Evolutionary conservation across 1,139 yeast genomes (phyloP), one percentile per base, ranked within the genome.

Genomic region (Lizanozyma gosingica): DNA sequence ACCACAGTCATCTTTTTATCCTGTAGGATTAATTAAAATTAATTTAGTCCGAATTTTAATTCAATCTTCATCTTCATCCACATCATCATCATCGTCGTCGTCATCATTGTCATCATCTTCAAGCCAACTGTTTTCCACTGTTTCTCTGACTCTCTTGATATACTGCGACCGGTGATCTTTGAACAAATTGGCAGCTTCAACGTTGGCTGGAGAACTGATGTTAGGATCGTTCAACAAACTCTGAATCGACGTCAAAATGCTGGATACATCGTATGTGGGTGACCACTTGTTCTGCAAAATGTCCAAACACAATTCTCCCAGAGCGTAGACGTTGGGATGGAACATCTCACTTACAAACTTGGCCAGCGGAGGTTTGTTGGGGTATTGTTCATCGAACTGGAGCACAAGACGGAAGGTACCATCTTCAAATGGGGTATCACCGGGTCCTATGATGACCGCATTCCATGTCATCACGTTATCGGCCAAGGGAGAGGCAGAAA

Each of bases 391-490:
- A 57, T 90, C 97, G 60, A 92, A 92, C 54, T 86, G 94, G 49
- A 94, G 65, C 42, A 81, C 73, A 45, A 92, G 72, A 43, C 95
- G 75, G 65, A 92, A 94, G 0, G 98, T 92, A 15, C 99, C 99
- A 56, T 92, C 99, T 61, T 92, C 98, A 57, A 87, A 92, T 3
- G 98, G 97, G 1, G 99, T 92, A 47, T 90, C 97, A 32, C 92
- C 81, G 1, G 99, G 99, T 0, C 99, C 99, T 45, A 92, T 90
- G 45, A 92, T 92, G 45, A 92, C 95, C 0, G 97, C 99, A 60
- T 94, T 92, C 80, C 98, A 92, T 39, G 85, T 77, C 97, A 92
- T 88, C 42, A 92, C 97, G 54, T 92, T 92, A 57, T 92, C 98
- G 11, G 97, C 92, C 39, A 90, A 75, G 8, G 98, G 98, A 8